These are phyloP conservation scores for Xylaria sp. DNA, from an alignment of 2,329 filamentous ascomycete species.

Conservation along the genomic window DNA sequence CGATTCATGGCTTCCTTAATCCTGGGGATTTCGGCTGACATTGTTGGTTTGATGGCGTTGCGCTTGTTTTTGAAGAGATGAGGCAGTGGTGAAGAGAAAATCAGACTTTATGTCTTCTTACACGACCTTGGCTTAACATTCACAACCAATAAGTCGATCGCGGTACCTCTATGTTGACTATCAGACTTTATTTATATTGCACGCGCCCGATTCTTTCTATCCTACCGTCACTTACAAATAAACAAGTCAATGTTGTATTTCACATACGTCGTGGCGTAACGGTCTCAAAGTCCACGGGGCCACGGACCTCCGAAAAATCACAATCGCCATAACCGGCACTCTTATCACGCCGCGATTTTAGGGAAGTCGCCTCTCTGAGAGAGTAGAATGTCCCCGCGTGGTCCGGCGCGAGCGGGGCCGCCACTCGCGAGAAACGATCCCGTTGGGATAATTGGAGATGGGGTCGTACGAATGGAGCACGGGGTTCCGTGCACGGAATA, in stretches of 20 bases:
- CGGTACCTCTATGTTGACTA: background rate
- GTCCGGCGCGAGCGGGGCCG: background rate
- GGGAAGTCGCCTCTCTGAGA: background rate
- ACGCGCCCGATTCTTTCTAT: background rate
- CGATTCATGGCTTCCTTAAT: slow-evolving; percentile 41
- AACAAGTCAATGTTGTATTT: background rate
- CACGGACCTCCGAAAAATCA: background rate
- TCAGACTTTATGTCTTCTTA: background rate
- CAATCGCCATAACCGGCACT: background rate
- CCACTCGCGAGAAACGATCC: background rate
- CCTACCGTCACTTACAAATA: too few species aligned
- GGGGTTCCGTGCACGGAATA: too few species aligned
- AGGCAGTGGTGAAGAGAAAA: background rate
- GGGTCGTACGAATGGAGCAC: background rate
- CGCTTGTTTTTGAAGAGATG: background rate
- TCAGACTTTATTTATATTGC: background rate
- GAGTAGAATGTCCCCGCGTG: background rate
- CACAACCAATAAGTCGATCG: background rate
- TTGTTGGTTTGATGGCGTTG: background rate
- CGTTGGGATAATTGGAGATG: background rate
- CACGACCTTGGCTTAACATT: background rate
- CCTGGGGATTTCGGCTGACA: background rate
- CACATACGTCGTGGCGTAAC: background rate
- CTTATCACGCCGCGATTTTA: background rate
- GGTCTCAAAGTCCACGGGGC: background rate